Evolutionary conservation across 2,329 filamentous ascomycete species (phyloP).

Genomic region (Alternaria solani): DNA sequence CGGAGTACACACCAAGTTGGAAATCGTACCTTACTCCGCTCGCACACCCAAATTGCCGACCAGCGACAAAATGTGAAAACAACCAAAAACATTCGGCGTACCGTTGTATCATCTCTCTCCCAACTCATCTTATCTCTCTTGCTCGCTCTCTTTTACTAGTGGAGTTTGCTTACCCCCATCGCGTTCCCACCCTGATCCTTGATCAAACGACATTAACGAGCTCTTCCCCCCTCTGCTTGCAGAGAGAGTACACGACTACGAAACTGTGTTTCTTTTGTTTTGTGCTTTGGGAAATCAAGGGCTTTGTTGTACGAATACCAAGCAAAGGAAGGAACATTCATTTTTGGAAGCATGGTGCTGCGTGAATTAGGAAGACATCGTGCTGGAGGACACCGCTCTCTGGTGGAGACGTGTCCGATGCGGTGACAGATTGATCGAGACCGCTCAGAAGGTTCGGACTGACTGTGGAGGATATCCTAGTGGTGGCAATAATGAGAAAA

Average conservation of each 20-base stretch:
- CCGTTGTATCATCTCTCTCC: conserved; percentile 28
- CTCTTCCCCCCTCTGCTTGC: conserved; percentile 28
- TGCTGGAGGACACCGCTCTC: conserved; percentile 34
- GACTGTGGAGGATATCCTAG: conserved; percentile 33
- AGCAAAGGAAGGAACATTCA: conserved; percentile 26
- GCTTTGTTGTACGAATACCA: conserved; percentile 22
- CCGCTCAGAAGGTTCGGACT: conserved; percentile 36
- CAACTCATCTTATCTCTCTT: conserved; percentile 23
- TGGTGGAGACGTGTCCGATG: conserved; percentile 29
- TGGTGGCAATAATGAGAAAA: conserved; percentile 43
- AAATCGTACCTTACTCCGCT: conserved; percentile 16
- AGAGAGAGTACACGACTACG: conserved; percentile 45
- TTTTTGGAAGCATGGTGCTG: conserved; percentile 34
- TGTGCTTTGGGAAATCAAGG: conserved; percentile 18
- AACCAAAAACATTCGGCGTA: conserved; percentile 46
- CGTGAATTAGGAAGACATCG: conserved; percentile 27
- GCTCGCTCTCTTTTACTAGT: conserved; percentile 22
- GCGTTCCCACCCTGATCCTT: conserved; percentile 23
- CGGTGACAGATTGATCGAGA: conserved; percentile 37
- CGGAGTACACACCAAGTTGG: conserved; percentile 27
- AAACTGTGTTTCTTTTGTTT: conserved; percentile 49
- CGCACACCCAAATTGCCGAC: conserved; percentile 33
- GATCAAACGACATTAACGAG: conserved; percentile 20
- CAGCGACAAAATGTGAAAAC: conserved; percentile 39
- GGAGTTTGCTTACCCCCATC: conserved; percentile 42